Conservation (phyloP, 148 eudicot species). For the Cornus suecica region DNA sequence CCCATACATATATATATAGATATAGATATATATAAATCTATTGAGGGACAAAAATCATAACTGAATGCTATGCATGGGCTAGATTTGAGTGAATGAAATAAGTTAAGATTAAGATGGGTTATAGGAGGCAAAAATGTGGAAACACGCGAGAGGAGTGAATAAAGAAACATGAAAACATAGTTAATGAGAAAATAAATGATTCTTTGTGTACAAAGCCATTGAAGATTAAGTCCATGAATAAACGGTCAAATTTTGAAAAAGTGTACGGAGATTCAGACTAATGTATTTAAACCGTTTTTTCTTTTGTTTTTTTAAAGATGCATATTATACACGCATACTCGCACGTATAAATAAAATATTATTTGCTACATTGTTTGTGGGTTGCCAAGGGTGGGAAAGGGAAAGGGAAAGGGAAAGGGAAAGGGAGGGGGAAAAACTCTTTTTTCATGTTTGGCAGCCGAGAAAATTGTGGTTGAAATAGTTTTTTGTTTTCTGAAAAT, state of each 20-base stretch:
- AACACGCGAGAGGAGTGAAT: constrained; percentile 16
- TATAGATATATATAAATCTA: neutral
- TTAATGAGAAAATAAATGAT: neutral
- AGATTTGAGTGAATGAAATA: neutral
- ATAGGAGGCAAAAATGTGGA: constrained; percentile 13
- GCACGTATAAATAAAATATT: no score
- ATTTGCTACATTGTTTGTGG: no score
- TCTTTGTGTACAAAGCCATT: neutral
- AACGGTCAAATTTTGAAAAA: constrained; percentile 23
- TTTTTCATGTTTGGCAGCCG: no score
- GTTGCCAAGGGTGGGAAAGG: no score
- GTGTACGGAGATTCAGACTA: neutral
- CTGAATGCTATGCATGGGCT: neutral
- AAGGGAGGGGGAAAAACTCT: no score
- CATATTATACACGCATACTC: no score
- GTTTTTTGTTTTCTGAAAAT: no score
- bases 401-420: no score
- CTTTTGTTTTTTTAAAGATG: no score
- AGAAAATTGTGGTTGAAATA: no score
- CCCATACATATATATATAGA: neutral
- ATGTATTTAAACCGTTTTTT: no score
- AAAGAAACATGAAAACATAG: neutral
- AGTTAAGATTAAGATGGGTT: neutral
- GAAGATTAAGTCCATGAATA: constrained; percentile 29
- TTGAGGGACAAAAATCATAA: neutral